Percentiles rank a stretch among this genome's conserved stretches.
phyloP scores from a whole-genome alignment of 345 rosid species.

The Syzygium aqueum region DNA sequence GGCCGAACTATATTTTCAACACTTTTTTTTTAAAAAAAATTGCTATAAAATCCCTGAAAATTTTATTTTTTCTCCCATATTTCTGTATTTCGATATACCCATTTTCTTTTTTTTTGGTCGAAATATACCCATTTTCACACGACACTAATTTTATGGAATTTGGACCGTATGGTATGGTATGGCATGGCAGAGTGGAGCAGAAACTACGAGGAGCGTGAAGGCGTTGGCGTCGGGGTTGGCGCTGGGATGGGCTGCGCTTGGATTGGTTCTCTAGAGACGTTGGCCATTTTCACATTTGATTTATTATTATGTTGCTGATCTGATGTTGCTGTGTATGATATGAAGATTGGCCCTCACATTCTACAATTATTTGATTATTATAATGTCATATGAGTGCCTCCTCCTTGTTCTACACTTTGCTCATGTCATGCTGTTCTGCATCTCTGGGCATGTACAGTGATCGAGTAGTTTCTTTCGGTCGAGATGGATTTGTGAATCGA shows the following conservation, averaged over 20 bases:
- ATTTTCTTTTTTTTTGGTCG: background rate
- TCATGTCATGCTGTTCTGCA: background rate
- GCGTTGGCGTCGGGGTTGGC: conserved; percentile 8
- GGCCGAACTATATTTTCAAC: background rate
- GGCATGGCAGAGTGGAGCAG: conserved; percentile 25
- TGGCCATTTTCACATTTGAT: background rate
- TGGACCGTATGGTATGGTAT: background rate
- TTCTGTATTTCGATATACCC: background rate
- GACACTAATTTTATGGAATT: background rate
- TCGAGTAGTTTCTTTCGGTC: background rate
- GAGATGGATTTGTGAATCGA: background rate
- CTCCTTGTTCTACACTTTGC: background rate
- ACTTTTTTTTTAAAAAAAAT: background rate
- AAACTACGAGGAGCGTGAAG: conserved; percentile 7
- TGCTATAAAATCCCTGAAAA: background rate
- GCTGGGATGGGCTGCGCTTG: conserved; percentile 14
- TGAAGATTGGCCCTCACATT: background rate
- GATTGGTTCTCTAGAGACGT: conserved; percentile 7
- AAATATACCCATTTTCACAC: background rate
- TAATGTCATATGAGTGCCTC: background rate
- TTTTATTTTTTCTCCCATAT: background rate
- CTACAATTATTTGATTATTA: background rate
- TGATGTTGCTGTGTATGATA: background rate
- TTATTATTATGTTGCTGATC: background rate
- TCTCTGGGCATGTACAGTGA: background rate